phyloP scores from a whole-genome alignment of 139 green algal species.

The Picochlorum sp. region DNA sequence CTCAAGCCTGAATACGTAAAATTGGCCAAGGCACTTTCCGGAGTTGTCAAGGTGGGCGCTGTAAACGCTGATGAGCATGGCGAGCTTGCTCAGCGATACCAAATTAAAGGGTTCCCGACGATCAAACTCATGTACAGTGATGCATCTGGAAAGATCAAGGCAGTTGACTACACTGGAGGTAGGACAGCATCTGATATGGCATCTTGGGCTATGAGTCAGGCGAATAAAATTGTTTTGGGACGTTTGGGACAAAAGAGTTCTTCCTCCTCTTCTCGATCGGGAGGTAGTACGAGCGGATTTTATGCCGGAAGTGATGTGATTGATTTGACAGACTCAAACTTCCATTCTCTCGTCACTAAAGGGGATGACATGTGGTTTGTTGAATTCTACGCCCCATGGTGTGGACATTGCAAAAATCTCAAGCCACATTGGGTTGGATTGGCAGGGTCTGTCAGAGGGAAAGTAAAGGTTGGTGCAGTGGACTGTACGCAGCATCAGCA shows the following conservation, averaged over 20 bases:
- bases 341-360: conserved; percentile 59
- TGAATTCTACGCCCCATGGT: conserved; percentile 61
- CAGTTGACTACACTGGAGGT: conserved; percentile 59
- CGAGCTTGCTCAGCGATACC: conserved; percentile 44
- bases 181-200: conserved; percentile 70
- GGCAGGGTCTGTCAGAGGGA: conserved; percentile 48
- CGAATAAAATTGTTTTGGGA: conserved; percentile 36
- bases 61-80: conserved; percentile 60
- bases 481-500: conserved; percentile 69
- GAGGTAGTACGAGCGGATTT: conserved; percentile 26
- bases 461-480: conserved; percentile 76
- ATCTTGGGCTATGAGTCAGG: conserved; percentile 63
- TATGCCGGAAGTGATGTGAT: conserved; percentile 60
- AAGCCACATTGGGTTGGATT: conserved; percentile 67
- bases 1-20: conserved; percentile 48
- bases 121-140: conserved; percentile 63
- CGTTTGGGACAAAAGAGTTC: conserved; percentile 34
- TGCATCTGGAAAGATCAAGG: conserved; percentile 40
- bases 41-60: conserved; percentile 58
- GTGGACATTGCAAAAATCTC: conserved; percentile 81
- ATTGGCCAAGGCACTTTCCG: conserved; percentile 54
- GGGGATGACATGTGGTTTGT: conserved; percentile 73
- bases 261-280: conserved; percentile 6
- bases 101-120: conserved; percentile 66
- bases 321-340: conserved; percentile 59